These are phyloP conservation scores for Trypanosoma congolense DNA, from an alignment of 208 protist species.

Conservation along the genomic window DNA sequence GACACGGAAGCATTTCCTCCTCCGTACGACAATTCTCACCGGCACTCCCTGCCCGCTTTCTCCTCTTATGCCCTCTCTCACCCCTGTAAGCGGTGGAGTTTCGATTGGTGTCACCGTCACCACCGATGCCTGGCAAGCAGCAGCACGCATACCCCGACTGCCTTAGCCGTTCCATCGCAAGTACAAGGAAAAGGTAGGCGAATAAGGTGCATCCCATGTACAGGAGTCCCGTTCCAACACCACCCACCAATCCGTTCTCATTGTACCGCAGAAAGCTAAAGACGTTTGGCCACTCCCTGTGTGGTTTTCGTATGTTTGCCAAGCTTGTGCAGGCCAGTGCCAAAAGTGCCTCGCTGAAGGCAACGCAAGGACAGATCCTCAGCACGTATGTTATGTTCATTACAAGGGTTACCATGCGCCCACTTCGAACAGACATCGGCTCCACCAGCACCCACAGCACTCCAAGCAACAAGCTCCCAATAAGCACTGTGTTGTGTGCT, in stretches of 20 bases:
- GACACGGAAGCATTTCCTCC: constrained; percentile 53
- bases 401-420: constrained; percentile 38
- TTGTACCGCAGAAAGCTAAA: constrained; percentile 37
- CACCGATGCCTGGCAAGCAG: background rate
- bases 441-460: constrained; percentile 77
- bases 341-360: constrained; percentile 75
- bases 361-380: constrained; percentile 63
- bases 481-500: constrained; percentile 72
- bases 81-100: background rate
- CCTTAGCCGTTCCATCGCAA: constrained; percentile 45
- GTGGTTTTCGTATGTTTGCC: constrained; percentile 42
- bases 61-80: constrained; percentile 16
- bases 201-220: constrained; percentile 70
- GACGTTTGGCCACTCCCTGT: constrained; percentile 24
- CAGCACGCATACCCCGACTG: constrained; percentile 32
- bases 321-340: constrained; percentile 47
- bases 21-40: constrained; percentile 25
- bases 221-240: constrained; percentile 61
- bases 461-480: constrained; percentile 77
- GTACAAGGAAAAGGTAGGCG: constrained; percentile 40
- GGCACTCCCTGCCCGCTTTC: constrained; percentile 13
- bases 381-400: constrained; percentile 42
- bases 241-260: constrained; percentile 32
- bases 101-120: background rate
- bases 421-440: constrained; percentile 41